Evolutionary conservation across 305 asterid species (phyloP), one percentile per base, ranked within the genome.

Genomic region (Plantago lanceolata): DNA sequence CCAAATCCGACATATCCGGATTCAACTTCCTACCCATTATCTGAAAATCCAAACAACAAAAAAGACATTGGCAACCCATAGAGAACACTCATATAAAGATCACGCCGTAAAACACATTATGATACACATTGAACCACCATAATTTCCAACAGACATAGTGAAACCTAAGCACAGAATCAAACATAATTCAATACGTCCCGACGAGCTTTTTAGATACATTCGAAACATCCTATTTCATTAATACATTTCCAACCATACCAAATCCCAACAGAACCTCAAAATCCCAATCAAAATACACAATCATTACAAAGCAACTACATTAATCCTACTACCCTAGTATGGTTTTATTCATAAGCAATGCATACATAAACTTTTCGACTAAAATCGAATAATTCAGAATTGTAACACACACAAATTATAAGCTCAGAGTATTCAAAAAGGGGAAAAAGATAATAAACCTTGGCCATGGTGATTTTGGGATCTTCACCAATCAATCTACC

Each of bases 401-500:
- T 12, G 13, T 9, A 47, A 31, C 20, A 21, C 19, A 19, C n/a
- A n/a, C n/a, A 45, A 24, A 28, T 31, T 58, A 54, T 15, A 0
- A 28, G 8, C 40, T 53, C 59, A 55, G 4, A 55, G 4, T 19
- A 14, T 11, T 19, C 15, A 26, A 54, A 56, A 55, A n/a, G n/a
- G 19, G 57, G 19, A 55, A 57, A 50, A 52, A 58, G 44, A 24
- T 24, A 58, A 60, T 40, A 66, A 59, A 92, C 98, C 98, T 93
- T 93, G 43, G 98, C 95, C 63, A 89, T 55, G 70, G 96, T 89
- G 57, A 87, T 45, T 82, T 89, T 87, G 63, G 98, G 97, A 91
- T 93, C 96, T 81, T 93, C 97, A 58, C 96, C 98, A 63, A 89
- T 67, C 87, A 93, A 81, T 79, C 84, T 74, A 40, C 98, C 98